A percentile compares a stretch with the other conserved stretches of the same genome.
Evolutionary conservation across 2,329 filamentous ascomycete species (phyloP).

Genomic region (Lachnellula occidentalis): DNA sequence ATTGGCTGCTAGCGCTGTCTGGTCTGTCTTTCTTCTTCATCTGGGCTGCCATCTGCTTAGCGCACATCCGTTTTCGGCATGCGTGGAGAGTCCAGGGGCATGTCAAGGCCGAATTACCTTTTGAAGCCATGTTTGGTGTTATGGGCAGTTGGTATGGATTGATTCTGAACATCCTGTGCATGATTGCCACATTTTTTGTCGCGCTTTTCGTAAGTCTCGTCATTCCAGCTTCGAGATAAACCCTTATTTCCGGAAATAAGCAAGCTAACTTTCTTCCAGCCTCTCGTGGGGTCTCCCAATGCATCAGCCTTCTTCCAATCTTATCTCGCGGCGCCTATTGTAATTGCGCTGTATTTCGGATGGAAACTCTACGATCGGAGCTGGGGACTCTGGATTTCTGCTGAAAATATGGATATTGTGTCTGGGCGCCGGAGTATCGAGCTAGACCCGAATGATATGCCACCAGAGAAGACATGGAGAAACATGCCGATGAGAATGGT

Average conservation of each 20-base stretch:
- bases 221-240: not conserved
- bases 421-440: slow-evolving; percentile 10
- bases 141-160: slow-evolving; percentile 64
- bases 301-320: slow-evolving; percentile 51
- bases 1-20: slow-evolving; percentile 63
- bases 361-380: slow-evolving; percentile 56
- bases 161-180: slow-evolving; percentile 59
- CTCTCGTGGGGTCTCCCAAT: slow-evolving; percentile 40
- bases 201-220: slow-evolving; percentile 33
- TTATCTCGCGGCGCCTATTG: slow-evolving; percentile 50
- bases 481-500: slow-evolving; percentile 34
- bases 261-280: slow-evolving; percentile 25
- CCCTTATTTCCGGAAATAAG: not conserved
- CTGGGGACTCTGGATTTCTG: slow-evolving; percentile 10
- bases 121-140: slow-evolving; percentile 43
- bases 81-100: slow-evolving; percentile 56
- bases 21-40: slow-evolving; percentile 68
- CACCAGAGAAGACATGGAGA: slow-evolving; percentile 32
- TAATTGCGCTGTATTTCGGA: slow-evolving; percentile 50
- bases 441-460: slow-evolving; percentile 27
- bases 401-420: slow-evolving; percentile 19
- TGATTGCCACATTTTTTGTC: slow-evolving; percentile 47
- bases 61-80: slow-evolving; percentile 59
- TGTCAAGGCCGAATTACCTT: slow-evolving; percentile 41
- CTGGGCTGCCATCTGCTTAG: slow-evolving; percentile 61